Evolutionary conservation across 2,329 filamentous ascomycete genomes (phyloP), one percentile per base, ranked within the genome.

Genomic region (Lachnellula arida): DNA sequence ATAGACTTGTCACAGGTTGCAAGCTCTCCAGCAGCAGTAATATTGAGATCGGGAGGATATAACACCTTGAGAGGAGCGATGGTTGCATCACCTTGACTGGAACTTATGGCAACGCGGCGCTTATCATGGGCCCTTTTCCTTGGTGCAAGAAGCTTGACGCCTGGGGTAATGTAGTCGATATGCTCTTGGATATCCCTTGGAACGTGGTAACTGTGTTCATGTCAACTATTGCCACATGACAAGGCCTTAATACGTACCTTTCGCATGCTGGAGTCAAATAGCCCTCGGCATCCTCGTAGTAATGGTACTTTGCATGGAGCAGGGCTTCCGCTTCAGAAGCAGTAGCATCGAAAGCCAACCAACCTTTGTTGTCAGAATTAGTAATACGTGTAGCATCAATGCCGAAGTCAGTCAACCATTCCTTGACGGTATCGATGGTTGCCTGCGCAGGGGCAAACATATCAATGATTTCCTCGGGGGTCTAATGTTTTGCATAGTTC

Each of bases 101-200:
- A 43, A 43, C 12, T 43, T 49, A 56, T 57, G 3, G 53, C 35
- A 7, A 55, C 43, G 17, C 54, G 22, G 11, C 49, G 54, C 25
- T 43, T 57, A 43, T 37, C 51, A 35, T 57, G 58, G 48, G 58
- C 60, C 22, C 34, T 42, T 43, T 61, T 56, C n/a, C 53, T n/a
- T 63, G 72, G 65, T 42, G 75, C 73, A 34, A 79, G 78, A 71
- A 84, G 84, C 0, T 80, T 81, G 52, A 77, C 83, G 2, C 81
- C 84, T 2, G 81, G 81, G 66, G 84, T 80, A 32, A 84, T 78
- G 17, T 79, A 76, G 60, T 82, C 79, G 58, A 85, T 79, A 65
- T 81, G 81, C 47, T 73, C 70, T 62, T 82, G 78, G 7, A 84
- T 71, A 60, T 83, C 76, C 44, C 64, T 65, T 15, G 81, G 81